Percentiles rank a stretch among this genome's conserved stretches.
These are phyloP conservation scores for Pseudogymnoascus sp. DNA, from an alignment of 2,329 filamentous ascomycete species.

Conservation along the genomic window DNA sequence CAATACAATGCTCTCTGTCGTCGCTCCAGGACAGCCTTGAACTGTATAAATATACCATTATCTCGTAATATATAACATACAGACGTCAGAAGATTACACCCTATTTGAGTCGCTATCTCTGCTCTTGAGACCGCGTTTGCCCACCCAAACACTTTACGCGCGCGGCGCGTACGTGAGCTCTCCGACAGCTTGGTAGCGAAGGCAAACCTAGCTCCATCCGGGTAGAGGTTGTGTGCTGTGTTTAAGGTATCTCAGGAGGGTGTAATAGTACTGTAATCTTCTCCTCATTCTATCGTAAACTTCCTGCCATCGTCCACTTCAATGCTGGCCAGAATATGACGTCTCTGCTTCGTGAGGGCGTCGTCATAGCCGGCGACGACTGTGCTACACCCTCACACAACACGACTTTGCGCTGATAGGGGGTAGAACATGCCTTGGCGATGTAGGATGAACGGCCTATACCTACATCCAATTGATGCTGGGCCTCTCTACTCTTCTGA, in stretches of 20 bases:
- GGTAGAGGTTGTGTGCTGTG: background rate
- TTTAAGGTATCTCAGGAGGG: background rate
- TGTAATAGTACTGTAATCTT: background rate
- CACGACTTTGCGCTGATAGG: background rate
- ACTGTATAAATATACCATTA: background rate
- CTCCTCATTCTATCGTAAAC: background rate
- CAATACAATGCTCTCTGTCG: background rate
- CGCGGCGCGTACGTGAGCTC: background rate
- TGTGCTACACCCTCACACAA: background rate
- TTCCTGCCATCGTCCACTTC: background rate
- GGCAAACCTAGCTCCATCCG: constrained; percentile 5
- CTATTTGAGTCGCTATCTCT: background rate
- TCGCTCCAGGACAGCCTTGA: background rate
- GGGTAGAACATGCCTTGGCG: background rate
- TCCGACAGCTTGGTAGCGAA: constrained; percentile 4
- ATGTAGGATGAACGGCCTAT: background rate
- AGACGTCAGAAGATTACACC: background rate
- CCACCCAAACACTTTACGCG: background rate
- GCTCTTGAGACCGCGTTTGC: background rate
- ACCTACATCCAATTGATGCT: background rate
- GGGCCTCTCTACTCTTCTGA: background rate
- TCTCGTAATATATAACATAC: background rate
- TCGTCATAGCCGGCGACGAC: background rate
- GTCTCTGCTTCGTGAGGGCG: background rate
- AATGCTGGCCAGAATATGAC: background rate